These are phyloP conservation scores for Trichoderma simmonsii DNA, from an alignment of 2,329 filamentous ascomycete species.

Conservation along the genomic window DNA sequence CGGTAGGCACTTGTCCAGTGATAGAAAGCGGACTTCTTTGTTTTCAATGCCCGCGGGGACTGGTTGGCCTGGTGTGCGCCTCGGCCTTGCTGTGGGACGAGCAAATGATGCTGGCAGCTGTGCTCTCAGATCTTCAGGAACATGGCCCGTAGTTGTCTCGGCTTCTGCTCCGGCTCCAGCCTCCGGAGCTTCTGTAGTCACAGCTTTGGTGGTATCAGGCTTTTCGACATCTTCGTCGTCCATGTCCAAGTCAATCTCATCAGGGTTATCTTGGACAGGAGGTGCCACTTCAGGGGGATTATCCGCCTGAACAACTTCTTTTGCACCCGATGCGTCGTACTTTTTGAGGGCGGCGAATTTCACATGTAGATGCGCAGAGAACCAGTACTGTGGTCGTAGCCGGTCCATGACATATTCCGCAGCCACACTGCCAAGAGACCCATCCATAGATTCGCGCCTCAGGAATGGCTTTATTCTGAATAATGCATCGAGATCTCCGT, in stretches of 20 bases:
- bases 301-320: conserved; percentile 26
- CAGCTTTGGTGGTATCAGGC: not conserved
- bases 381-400: conserved; percentile 83
- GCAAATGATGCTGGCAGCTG: conserved; percentile 76
- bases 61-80: conserved; percentile 53
- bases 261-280: conserved; percentile 36
- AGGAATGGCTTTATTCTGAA: conserved; percentile 75
- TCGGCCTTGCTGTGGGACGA: conserved; percentile 32
- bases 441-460: conserved; percentile 68
- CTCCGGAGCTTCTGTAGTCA: not conserved
- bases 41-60: conserved; percentile 74
- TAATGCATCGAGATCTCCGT: conserved; percentile 66
- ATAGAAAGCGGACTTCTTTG: conserved; percentile 76
- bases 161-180: conserved; percentile 2
- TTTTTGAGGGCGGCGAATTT: conserved; percentile 71
- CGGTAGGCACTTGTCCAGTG: conserved; percentile 86
- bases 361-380: conserved; percentile 88
- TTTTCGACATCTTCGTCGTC: conserved; percentile 38
- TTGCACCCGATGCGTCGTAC: conserved; percentile 41
- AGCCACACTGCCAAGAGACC: conserved; percentile 74
- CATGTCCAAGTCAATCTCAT: conserved; percentile 69
- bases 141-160: conserved; percentile 29
- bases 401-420: conserved; percentile 78
- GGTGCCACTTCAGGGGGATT: conserved; percentile 14
- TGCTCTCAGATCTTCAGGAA: conserved; percentile 64